Evolutionary conservation across 805 yeast species (phyloP).

Genomic region (Vanderwaltozyma yarrowii): DNA sequence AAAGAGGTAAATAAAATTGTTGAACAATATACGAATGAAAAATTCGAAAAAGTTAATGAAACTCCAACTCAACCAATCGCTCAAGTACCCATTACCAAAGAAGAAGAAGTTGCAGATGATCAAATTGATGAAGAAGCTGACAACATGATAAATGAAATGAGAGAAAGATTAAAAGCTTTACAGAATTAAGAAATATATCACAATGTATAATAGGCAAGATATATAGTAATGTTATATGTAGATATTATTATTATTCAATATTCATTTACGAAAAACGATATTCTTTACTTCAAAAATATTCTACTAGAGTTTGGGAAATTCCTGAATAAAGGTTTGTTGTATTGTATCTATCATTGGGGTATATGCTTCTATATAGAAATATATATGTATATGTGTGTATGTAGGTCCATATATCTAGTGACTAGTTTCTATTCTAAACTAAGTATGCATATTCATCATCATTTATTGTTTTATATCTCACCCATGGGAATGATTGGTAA

Average conservation of each 20-base stretch:
- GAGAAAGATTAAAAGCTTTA: constrained; percentile 76
- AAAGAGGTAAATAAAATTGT: constrained; percentile 56
- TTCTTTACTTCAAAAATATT: too few species aligned
- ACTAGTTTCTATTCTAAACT: constrained; percentile 4
- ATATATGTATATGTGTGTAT: background rate
- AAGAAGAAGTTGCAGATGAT: constrained; percentile 31
- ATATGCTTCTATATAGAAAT: background rate
- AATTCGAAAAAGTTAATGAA: constrained; percentile 30
- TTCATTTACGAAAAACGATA: too few species aligned
- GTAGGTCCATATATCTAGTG: background rate
- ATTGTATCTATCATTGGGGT: too few species aligned
- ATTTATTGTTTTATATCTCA: constrained; percentile 44
- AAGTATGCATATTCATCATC: constrained; percentile 30
- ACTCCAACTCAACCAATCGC: constrained; percentile 22
- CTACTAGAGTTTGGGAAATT: too few species aligned
- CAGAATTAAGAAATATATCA: constrained; percentile 34
- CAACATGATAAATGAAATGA: constrained; percentile 71
- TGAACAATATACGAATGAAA: constrained; percentile 35
- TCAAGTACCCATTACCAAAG: constrained; percentile 13
- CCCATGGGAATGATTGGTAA: constrained; percentile 74
- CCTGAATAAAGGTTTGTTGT: too few species aligned
- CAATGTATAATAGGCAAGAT: too few species aligned
- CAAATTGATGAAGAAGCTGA: constrained; percentile 55
- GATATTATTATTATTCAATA: too few species aligned
- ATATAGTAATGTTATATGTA: too few species aligned